Conservation (phyloP, 2,329 filamentous ascomycete species). For the Penicillium sp. region DNA sequence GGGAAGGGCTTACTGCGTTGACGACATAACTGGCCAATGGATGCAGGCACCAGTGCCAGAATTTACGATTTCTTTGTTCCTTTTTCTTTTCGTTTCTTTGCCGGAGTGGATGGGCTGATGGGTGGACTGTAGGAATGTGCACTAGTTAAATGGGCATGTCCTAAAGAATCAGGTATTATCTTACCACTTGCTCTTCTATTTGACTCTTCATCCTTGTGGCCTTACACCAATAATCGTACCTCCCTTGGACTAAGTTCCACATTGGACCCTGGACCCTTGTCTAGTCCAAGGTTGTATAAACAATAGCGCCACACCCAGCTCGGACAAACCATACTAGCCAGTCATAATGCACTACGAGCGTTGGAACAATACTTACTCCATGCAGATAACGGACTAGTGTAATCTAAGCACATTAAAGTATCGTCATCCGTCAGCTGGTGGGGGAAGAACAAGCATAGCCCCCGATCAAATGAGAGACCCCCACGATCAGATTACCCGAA, state of each 20-base stretch:
- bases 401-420: neutral
- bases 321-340: neutral
- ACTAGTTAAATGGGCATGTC: neutral
- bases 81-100: neutral
- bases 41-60: conserved; percentile 20
- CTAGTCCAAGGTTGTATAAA: neutral
- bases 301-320: neutral
- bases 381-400: neutral
- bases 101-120: neutral
- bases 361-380: neutral
- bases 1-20: conserved; percentile 12
- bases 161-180: neutral
- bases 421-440: neutral
- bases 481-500: neutral
- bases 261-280: neutral
- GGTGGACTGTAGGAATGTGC: neutral
- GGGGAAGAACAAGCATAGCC: neutral
- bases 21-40: conserved; percentile 21
- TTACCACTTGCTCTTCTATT: neutral
- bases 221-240: neutral
- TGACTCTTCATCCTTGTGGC: neutral
- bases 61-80: conserved; percentile 4
- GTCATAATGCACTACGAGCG: neutral
- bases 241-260: neutral
- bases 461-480: conserved; percentile 5